Base-by-base conservation (phyloP, 1,284 basidiomycete species). In the Phellopilus nigrolimitatus region DNA sequence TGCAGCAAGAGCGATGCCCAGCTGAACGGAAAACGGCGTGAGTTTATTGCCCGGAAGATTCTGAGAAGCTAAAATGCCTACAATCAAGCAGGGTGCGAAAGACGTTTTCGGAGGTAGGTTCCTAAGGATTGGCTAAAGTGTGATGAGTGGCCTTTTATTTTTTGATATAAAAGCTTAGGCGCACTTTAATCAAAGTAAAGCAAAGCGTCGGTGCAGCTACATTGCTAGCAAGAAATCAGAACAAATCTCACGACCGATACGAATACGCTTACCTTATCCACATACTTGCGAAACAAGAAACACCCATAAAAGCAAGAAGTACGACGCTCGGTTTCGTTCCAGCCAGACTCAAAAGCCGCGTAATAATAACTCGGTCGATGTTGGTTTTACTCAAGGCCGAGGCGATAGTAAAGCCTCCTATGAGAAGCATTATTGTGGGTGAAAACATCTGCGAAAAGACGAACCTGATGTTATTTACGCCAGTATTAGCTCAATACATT, bases 241-340 rank as follows among this genome's bases (percentile, higher is more conserved):
- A 45, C 45, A 48, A 64, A 66, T 46, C 68, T 59, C 51, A 65
- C 62, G 56, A 62, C 64, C 64, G 64, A 30, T n/a, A n/a, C n/a
- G 61, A 57, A 22, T 62, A 1, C 37, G 66, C 74, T 52, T 66
- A 91, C 79, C 84, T 88, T 62, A 99, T 98, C 97, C 95, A 99
- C 97, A 98, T 99, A 66, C 90, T 93, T 1, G 95, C 94, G 65
- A 99, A 99, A 64, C 95, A 97, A 1, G 95, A 90, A 3, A 99
- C 95, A 34, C 77, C 82, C 97, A 99, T 99, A 68, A 98, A 92
- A 0, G 93, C 89, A 33, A 99, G 78, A 13, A 99, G 72, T 1
- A 99, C 95, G 0, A 80, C 82, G 58, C 82, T 84, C 0, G 95
- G 97, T 51, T 79, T 78, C 6, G 91, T 88, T 1, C 97, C 95